Evolutionary conservation across 108 stramenopile species (phyloP), one percentile per base, ranked within the genome.

Genomic region (Nannochloropsis gaditana): DNA sequence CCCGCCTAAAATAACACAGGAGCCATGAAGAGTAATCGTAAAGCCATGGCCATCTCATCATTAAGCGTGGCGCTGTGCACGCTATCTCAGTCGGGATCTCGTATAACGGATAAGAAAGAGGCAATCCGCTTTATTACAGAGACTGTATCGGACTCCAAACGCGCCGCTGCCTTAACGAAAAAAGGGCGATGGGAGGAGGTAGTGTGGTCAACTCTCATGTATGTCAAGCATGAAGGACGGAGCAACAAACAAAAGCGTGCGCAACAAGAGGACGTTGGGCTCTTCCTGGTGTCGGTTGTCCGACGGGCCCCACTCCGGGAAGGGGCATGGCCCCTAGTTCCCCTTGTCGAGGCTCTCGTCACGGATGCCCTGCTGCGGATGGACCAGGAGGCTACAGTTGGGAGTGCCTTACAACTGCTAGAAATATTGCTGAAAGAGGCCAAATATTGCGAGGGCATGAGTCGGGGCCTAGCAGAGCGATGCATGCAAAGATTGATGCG

Each of bases 81-180:
- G 2, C n/a, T 73, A n/a, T 15, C n/a, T 2, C 59, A 73, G 5
- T n/a, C 59, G n/a, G 59, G 59, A n/a, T 73, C 59, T 73, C 59
- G 59, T 15, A n/a, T n/a, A 15, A n/a, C n/a, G 59, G 59, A 73
- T 73, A 73, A 73, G n/a, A 73, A 73, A n/a, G 59, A 73, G n/a
- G 59, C 59, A n/a, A n/a, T 73, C 19, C 59, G 59, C n/a, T 73
- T n/a, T n/a, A 73, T 73, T n/a, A 73, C 59, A 73, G 59, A 73
- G n/a, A 8, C n/a, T n/a, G 59, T n/a, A 15, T 73, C 59, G 5
- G 59, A 73, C 59, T n/a, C 59, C 6, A 73, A 73, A 73, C 59
- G 59, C n/a, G 59, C 59, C 4, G 59, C 59, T n/a, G n/a, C 59
- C 59, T n/a, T 73, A 15, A 73, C 59, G 19, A 73, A 73, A n/a